phyloP scores from a whole-genome alignment of 129 eudicot species.

The Lonicera japonica region DNA sequence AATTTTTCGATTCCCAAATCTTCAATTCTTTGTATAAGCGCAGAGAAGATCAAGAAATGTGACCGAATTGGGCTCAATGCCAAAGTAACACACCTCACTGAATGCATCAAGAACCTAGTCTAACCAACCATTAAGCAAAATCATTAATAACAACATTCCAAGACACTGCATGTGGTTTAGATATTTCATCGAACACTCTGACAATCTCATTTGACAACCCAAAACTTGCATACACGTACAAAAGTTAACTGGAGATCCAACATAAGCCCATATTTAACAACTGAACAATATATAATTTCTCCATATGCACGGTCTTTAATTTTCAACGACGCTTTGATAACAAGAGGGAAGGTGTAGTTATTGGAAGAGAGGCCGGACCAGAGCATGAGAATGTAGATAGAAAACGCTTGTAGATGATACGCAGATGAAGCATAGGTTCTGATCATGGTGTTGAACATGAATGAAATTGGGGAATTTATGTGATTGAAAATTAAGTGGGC shows the following conservation, averaged over 20 bases:
- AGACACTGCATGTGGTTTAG: slow-evolving; percentile 17
- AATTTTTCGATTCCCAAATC: not conserved
- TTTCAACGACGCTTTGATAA: slow-evolving; percentile 7
- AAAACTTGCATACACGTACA: slow-evolving; percentile 9
- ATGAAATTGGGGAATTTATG: slow-evolving; percentile 8
- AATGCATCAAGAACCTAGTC: slow-evolving; percentile 4
- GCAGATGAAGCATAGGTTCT: not conserved
- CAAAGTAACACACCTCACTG: slow-evolving; percentile 1
- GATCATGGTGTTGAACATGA: slow-evolving; percentile 16
- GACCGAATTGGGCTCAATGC: slow-evolving; percentile 13
- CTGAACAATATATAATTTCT: not conserved
- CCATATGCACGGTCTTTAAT: not conserved
- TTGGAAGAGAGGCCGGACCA: not conserved
- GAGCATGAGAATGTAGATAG: not conserved
- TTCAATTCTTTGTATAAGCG: slow-evolving; percentile 4
- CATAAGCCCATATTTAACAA: not conserved
- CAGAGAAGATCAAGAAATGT: slow-evolving; percentile 12
- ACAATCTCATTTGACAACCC: slow-evolving; percentile 5
- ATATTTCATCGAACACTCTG: slow-evolving; percentile 6
- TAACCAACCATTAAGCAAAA: slow-evolving; percentile 8
- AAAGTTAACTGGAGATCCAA: slow-evolving; percentile 10
- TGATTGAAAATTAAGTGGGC: slow-evolving; percentile 7
- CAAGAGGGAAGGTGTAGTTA: slow-evolving; percentile 12
- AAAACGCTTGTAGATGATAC: slow-evolving; percentile 3
- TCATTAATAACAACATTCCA: slow-evolving; percentile 11